Base-by-base conservation (phyloP, 257 asterid species). In the Solanum ahanhuiri region DNA sequence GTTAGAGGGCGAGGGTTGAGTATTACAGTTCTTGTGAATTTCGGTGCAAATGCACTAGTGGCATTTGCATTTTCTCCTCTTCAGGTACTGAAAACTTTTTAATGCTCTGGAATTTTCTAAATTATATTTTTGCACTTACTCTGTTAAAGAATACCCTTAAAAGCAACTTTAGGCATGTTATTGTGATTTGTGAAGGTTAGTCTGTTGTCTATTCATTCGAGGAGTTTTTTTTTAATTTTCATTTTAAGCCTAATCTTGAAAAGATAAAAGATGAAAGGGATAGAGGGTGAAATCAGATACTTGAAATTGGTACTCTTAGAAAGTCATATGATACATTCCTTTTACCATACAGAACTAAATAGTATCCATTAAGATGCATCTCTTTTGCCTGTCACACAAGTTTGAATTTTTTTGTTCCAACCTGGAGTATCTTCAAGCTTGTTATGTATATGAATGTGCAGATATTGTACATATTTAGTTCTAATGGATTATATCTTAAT, bases 51-150 rank as follows among this genome's bases (percentile, higher is more conserved):
- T 89, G 98, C 98, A 37, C 86, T 97, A 28, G 99, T 97, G 90
- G 85, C 99, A 48, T 97, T 97, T 86, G 96, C 99, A 20, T 97
- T 95, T 91, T 93, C 98, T 90, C 99, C 98, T 87, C 94, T 97
- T 31, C 41, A 92, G 99, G 99, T 95, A 79, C 82, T 7, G 20
- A 33, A 18, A 64, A 23, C 60, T 28, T 9, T 45, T 43, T n/a
- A 84, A 31, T 64, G 9, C 86, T 35, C 57, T 83, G 31, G 39
- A 37, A 67, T 41, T 84, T 84, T 31, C 63, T 67, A 54, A 39
- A 66, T 67, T 5, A 70, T 69, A 25, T 17, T 30, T 43, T 33
- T 48, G 67, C 84, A 17, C 28, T 48, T 81, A 9, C 18, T 79
- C 84, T 45, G 67, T 79, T 48, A 45, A 14, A 79, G 17, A 25